Percentiles rank a stretch among this genome's conserved stretches.
Evolutionary conservation across 75 land plant species (phyloP).

Genomic region (Cunninghamia lanceolata): DNA sequence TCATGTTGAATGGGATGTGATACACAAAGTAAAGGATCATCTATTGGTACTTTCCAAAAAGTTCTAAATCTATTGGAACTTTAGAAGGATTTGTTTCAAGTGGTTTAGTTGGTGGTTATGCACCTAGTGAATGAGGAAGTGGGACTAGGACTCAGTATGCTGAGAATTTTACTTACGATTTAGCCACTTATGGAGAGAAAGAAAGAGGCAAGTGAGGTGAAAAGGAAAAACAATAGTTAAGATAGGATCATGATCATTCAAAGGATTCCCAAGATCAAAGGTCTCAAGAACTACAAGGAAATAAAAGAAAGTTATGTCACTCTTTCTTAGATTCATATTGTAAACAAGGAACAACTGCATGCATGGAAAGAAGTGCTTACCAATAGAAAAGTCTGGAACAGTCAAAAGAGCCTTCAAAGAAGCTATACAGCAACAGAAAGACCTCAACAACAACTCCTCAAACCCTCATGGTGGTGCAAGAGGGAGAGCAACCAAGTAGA

Average conservation of each 20-base stretch:
- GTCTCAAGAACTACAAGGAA: conserved; percentile 11
- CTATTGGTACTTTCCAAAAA: conserved; percentile 13
- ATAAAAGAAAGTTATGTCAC: too few relatives aligned
- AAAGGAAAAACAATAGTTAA: conserved; percentile 22
- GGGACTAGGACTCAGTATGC: not conserved
- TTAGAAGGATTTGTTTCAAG: conserved; percentile 11
- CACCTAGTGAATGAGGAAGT: conserved; percentile 4
- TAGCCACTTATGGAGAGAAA: not conserved
- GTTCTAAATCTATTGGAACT: conserved; percentile 8
- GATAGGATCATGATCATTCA: conserved; percentile 17
- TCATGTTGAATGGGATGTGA: too few relatives aligned
- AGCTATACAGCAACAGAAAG: too few relatives aligned
- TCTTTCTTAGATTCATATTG: too few relatives aligned
- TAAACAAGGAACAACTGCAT: too few relatives aligned
- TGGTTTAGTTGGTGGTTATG: not conserved
- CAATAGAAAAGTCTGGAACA: too few relatives aligned
- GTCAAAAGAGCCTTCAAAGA: too few relatives aligned
- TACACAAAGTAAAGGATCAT: conserved; percentile 17
- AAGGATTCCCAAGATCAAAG: not conserved
- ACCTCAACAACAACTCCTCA: too few relatives aligned
- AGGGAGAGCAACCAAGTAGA: too few relatives aligned
- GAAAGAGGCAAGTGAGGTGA: conserved; percentile 11
- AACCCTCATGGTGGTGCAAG: too few relatives aligned
- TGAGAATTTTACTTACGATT: not conserved
- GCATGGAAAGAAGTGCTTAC: too few relatives aligned